Percentiles rank a stretch among this genome's conserved stretches.
Evolutionary conservation across 805 yeast genomes (phyloP).

Genomic region (Saturnispora gosingensis): DNA sequence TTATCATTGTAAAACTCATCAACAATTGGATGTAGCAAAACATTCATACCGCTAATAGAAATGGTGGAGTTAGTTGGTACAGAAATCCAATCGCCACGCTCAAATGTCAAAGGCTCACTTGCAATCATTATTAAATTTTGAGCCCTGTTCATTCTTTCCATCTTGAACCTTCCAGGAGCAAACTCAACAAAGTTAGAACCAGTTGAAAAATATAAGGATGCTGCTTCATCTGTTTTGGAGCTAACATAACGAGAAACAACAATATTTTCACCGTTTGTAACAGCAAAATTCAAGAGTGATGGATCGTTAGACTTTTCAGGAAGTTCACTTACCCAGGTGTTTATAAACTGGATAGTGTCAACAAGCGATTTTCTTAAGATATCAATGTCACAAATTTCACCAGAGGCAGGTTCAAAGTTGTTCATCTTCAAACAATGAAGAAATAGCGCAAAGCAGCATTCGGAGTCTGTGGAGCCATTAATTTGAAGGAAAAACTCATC

Average conservation of each 20-base stretch:
- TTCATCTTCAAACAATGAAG: constrained; percentile 64
- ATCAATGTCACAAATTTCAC: constrained; percentile 32
- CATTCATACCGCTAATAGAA: constrained; percentile 77
- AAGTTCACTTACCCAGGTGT: constrained; percentile 66
- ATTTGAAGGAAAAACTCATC: constrained; percentile 73
- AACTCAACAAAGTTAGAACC: constrained; percentile 88
- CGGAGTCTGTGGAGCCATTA: constrained; percentile 95
- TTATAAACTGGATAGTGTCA: constrained; percentile 64
- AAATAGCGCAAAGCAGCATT: constrained; percentile 86
- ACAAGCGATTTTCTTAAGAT: constrained; percentile 59
- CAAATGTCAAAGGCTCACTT: constrained; percentile 93
- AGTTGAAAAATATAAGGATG: constrained; percentile 87
- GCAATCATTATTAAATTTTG: constrained; percentile 94
- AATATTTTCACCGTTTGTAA: constrained; percentile 83
- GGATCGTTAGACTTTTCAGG: constrained; percentile 47
- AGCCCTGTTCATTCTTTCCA: constrained; percentile 88
- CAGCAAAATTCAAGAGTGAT: constrained; percentile 83
- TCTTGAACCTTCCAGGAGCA: constrained; percentile 83
- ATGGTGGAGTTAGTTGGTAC: constrained; percentile 87
- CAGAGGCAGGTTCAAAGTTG: constrained; percentile 58
- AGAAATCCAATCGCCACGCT: constrained; percentile 94
- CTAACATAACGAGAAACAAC: constrained; percentile 85
- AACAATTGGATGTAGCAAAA: constrained; percentile 78
- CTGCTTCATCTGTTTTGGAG: constrained; percentile 88
- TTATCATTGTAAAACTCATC: constrained; percentile 82